Base-by-base conservation (phyloP, 2,329 filamentous ascomycete genomes). In the Colletotrichum truncatum region DNA sequence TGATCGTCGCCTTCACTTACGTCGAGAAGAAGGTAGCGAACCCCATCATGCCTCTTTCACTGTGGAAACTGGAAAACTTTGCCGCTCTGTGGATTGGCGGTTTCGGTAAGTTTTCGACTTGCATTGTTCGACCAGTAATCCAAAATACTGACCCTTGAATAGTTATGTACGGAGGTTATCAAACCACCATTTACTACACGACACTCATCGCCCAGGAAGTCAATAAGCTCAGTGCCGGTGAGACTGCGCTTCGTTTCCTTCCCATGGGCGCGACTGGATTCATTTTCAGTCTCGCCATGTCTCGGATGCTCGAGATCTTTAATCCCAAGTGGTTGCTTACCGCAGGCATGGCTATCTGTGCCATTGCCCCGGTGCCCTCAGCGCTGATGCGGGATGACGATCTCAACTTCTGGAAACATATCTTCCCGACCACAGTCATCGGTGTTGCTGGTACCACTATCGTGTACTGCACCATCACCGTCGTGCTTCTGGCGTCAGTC, bases 51-150 rank as follows among this genome's bases (percentile, higher is more conserved):
- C 80, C 80, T 0, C 69, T 82, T 2, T 79, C 77, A 0, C 66
- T 82, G 7, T 82, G 80, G 80, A 82, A 79, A 49, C 74, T 82
- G 16, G 75, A 75, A 25, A 82, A 82, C 64, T 82, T 82, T 58
- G 80, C 79, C 6, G 78, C 77, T 4, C 70, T 82, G 0, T 82
- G 80, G 80, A 72, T 82, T 23, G 75, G 78, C 12, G 80, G 80
- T 1, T 82, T 82, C 2, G 61, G 61, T 64, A 64, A 39, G 23
- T 39, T n/a, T 2, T 11, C 5, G n/a, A 5, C 2, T 11, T 11
- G 2, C 21, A 14, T 45, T 10, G 21, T 28, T 11, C 26, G 16
- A 11, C 8, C 6, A 25, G 3, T 6, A 16, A 26, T 1, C n/a
- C n/a, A n/a, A 3, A 2, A 0, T 4, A n/a, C 30, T 53, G 28